phyloP scores from a whole-genome alignment of 768 basidiomycete species.

The Lanmaoa rubissima region DNA sequence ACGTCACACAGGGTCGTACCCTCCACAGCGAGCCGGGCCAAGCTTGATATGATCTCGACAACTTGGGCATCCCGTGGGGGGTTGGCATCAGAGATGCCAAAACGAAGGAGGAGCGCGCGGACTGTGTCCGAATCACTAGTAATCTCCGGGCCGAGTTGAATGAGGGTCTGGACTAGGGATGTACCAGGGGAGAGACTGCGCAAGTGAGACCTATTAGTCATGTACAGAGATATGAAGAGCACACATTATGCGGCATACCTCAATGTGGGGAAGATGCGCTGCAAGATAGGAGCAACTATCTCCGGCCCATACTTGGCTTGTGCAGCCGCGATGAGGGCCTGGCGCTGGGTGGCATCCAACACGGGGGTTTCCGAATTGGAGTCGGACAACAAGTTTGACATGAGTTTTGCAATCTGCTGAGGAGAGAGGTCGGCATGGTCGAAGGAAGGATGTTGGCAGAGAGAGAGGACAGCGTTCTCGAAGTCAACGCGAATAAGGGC shows the following conservation, averaged over 20 bases:
- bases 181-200: slow-evolving; percentile 63
- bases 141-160: slow-evolving; percentile 77
- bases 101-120: slow-evolving; percentile 66
- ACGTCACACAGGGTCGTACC: slow-evolving; percentile 74
- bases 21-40: slow-evolving; percentile 70
- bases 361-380: slow-evolving; percentile 65
- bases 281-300: slow-evolving; percentile 68
- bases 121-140: slow-evolving; percentile 72
- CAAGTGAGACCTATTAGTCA: slow-evolving; percentile 13
- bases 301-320: slow-evolving; percentile 82
- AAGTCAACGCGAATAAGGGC: slow-evolving; percentile 74
- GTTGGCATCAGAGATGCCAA: slow-evolving; percentile 68
- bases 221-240: slow-evolving; percentile 9
- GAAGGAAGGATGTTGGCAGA: slow-evolving; percentile 79
- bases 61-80: slow-evolving; percentile 73
- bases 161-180: slow-evolving; percentile 70
- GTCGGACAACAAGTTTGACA: slow-evolving; percentile 78
- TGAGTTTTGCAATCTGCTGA: slow-evolving; percentile 71
- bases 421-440: slow-evolving; percentile 79
- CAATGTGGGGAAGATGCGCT: slow-evolving; percentile 68
- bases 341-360: slow-evolving; percentile 69
- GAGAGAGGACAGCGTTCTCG: slow-evolving; percentile 70
- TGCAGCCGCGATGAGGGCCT: slow-evolving; percentile 69
- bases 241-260: slow-evolving; percentile 47
- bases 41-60: slow-evolving; percentile 64